These are phyloP conservation scores for Alnus rubra DNA, from an alignment of 306 rosid genomes.

Conservation along the genomic window DNA sequence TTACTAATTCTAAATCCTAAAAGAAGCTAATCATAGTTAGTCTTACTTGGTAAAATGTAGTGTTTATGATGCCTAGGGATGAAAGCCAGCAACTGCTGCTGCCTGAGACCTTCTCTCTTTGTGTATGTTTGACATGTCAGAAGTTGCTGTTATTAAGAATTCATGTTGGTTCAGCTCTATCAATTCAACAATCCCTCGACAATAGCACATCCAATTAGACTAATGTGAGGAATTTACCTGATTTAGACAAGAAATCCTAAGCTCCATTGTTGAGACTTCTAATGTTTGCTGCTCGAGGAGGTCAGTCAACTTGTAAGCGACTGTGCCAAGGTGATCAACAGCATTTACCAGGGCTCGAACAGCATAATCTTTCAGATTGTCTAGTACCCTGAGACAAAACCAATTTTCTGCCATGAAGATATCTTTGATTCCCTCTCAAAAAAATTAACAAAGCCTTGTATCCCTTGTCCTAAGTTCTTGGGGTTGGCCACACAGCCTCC, in stretches of 20 bases:
- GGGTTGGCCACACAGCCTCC: neutral
- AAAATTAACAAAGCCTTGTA: neutral
- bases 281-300: constrained; percentile 78
- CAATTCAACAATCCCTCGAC: constrained; percentile 15
- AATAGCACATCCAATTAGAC: constrained; percentile 9
- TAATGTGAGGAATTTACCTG: constrained; percentile 50
- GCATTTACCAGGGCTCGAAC: constrained; percentile 89
- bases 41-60: constrained; percentile 73
- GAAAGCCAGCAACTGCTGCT: constrained; percentile 77
- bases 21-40: constrained; percentile 29
- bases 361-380: constrained; percentile 91
- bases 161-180: constrained; percentile 28
- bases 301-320: constrained; percentile 84
- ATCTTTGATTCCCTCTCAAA: neutral
- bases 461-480: neutral
- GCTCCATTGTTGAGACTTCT: constrained; percentile 71
- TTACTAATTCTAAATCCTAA: constrained; percentile 24
- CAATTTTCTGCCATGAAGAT: neutral
- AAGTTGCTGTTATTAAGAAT: constrained; percentile 58
- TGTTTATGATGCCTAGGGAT: constrained; percentile 94
- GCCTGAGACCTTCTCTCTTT: constrained; percentile 85
- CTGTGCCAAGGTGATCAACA: constrained; percentile 98
- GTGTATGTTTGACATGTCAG: constrained; percentile 69
- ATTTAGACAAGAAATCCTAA: constrained; percentile 64
- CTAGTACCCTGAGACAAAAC: constrained; percentile 66